These are phyloP conservation scores for Ophiostoma populinum DNA, from an alignment of 2,329 filamentous ascomycete species.

Conservation along the genomic window DNA sequence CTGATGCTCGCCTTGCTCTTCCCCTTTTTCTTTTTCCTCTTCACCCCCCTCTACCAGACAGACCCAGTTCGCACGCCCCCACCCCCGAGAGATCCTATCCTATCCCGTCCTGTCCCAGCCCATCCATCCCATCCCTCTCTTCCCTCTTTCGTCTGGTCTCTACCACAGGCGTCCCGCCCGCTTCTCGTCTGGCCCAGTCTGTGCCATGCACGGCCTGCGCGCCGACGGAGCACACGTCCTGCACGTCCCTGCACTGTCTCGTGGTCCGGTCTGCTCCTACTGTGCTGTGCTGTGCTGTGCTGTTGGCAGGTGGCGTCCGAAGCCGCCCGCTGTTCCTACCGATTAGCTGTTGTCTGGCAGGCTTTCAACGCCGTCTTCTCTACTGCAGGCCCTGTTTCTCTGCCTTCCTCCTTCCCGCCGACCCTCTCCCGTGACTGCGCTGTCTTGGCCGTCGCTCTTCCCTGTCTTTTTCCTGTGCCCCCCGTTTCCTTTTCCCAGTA, in stretches of 20 bases:
- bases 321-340: too few species aligned
- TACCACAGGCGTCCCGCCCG: not conserved
- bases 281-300: too few species aligned
- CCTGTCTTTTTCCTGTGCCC: not conserved
- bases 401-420: not conserved
- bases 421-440: not conserved
- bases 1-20: not conserved
- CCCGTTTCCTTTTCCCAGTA: constrained; percentile 1
- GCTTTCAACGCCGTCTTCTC: not conserved
- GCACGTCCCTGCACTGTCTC: too few species aligned
- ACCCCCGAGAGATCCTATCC: constrained; percentile 8
- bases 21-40: constrained; percentile 5
- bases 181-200: not conserved
- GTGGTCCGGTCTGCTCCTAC: too few species aligned
- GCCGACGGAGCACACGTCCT: too few species aligned
- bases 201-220: too few species aligned
- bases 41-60: constrained; percentile 8
- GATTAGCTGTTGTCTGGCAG: too few species aligned
- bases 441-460: not conserved
- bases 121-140: constrained; percentile 1
- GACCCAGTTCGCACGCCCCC: constrained; percentile 5
- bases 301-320: too few species aligned
- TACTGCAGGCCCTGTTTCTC: not conserved
- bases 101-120: too few species aligned
- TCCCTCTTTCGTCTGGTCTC: constrained; percentile 9